Base-by-base conservation (phyloP, 352 stramenopile species). In the Phytophthora aleatoria region DNA sequence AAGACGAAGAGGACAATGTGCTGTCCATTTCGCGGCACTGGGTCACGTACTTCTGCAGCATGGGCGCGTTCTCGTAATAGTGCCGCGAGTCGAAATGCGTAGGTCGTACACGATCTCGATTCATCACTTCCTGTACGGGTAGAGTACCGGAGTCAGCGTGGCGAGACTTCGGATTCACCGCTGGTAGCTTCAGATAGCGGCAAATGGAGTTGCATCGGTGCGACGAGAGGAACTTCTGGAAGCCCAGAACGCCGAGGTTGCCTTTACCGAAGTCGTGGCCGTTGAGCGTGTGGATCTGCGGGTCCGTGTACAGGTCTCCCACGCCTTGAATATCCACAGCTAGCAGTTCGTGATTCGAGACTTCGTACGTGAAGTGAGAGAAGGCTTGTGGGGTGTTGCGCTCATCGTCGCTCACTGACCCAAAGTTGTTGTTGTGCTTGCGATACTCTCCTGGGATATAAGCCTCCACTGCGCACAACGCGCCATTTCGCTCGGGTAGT, bases 281-380 rank as follows among this genome's bases (percentile, higher is more conserved):
- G 42, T 94, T 92, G 10, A 92, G 76, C n/a, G 87, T 96, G 73
- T 91, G 87, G 57, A 96, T 92, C 69, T 92, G 96, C 26, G 96
- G 96, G 67, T 99, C 96, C n/a, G 96, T 99, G 77, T 98, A 99
- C 27, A 98, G 72, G 77, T 99, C 95, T 8, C 90, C 94, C 5
- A 98, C 92, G 41, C 96, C 96, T 67, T 99, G 96, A 66, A 99
- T 96, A 59, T 99, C 96, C 15, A 97, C 94, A 3, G 97, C 94
- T 13, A 99, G 78, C 38, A 97, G 70, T 51, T 91, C 85, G 57
- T 97, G 94, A 67, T 97, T 80, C 2, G 91, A 98, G 9, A 84
- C 90, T 61, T 98, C 96, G 59, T 98, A 99, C 43, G 91, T 97
- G 62, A 97, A 96, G 43, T 97, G 92, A 1, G 90, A 98, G 64